Evolutionary conservation across 805 yeast species (phyloP).

Genomic region (Novakomyces olei): DNA sequence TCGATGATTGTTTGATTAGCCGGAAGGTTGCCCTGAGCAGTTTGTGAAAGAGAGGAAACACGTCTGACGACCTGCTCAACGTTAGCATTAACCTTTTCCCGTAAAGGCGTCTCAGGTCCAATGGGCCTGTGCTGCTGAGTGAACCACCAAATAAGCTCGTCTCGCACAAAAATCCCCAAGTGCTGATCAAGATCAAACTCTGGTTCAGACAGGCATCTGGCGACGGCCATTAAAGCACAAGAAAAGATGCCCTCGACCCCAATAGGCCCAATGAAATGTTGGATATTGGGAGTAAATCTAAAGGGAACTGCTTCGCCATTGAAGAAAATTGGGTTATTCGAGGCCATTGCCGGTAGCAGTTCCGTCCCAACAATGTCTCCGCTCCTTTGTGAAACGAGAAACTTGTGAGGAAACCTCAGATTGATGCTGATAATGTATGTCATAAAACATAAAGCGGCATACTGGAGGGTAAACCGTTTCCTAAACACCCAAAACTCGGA

Average conservation of each 20-base stretch:
- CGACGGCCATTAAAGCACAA: constrained; percentile 61
- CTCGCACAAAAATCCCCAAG: constrained; percentile 82
- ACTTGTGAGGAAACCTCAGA: constrained; percentile 82
- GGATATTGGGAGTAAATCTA: constrained; percentile 88
- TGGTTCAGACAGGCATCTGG: constrained; percentile 73
- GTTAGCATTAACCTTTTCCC: constrained; percentile 71
- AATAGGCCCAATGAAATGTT: constrained; percentile 81
- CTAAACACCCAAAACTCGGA: constrained; percentile 96
- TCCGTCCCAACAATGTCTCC: constrained; percentile 89
- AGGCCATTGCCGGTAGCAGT: constrained; percentile 51
- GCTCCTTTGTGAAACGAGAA: constrained; percentile 53
- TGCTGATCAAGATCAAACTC: constrained; percentile 82
- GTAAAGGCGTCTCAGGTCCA: constrained; percentile 60
- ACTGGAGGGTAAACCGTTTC: constrained; percentile 82
- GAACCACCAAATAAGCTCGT: constrained; percentile 77
- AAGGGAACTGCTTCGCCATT: constrained; percentile 89
- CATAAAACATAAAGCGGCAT: constrained; percentile 78
- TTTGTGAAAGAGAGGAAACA: constrained; percentile 54
- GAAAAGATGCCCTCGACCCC: constrained; percentile 80
- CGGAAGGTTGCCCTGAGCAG: constrained; percentile 34
- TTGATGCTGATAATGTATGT: constrained; percentile 88
- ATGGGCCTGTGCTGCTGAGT: constrained; percentile 59
- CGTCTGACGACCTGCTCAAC: constrained; percentile 68
- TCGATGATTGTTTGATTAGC: constrained; percentile 81
- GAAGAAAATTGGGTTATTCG: constrained; percentile 66